Conservation (phyloP, 1,139 yeast genomes). For the Nakaseomyces bracarensis region DNA sequence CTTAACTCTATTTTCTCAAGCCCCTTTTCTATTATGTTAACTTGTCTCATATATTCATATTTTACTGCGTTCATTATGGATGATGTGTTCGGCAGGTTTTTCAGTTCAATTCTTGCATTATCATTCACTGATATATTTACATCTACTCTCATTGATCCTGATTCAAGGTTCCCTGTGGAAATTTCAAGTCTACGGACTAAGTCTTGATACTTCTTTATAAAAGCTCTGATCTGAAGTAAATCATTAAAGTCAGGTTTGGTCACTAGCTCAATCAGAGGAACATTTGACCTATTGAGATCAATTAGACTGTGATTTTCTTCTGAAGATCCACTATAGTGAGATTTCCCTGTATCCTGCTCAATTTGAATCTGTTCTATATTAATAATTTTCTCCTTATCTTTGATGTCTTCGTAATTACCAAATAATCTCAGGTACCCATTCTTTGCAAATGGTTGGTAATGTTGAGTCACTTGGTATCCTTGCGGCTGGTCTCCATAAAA, state of each 20-base stretch:
- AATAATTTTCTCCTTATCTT: constrained; percentile 37
- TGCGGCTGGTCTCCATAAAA: constrained; percentile 94
- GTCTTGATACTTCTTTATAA: constrained; percentile 72
- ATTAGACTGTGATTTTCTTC: constrained; percentile 34
- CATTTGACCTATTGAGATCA: constrained; percentile 78
- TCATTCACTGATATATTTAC: constrained; percentile 77
- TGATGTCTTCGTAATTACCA: constrained; percentile 47
- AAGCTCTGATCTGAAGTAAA: constrained; percentile 62
- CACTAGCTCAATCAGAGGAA: constrained; percentile 83
- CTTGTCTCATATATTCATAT: constrained; percentile 69
- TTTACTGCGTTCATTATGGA: constrained; percentile 72
- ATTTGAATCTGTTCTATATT: constrained; percentile 69
- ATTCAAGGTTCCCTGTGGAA: constrained; percentile 84
- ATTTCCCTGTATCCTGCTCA: constrained; percentile 92
- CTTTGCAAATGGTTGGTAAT: constrained; percentile 68
- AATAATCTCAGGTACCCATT: constrained; percentile 50
- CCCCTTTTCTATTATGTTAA: constrained; percentile 34
- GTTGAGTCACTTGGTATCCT: constrained; percentile 94
- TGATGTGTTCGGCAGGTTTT: constrained; percentile 76
- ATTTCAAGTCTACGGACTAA: constrained; percentile 60
- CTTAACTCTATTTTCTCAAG: constrained; percentile 33
- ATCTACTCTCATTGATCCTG: constrained; percentile 93
- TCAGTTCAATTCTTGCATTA: constrained; percentile 73
- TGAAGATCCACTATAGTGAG: constrained; percentile 44
- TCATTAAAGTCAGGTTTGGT: constrained; percentile 79